A percentile compares a stretch with the other conserved stretches of the same genome.
phyloP scores from a whole-genome alignment of 2,329 filamentous ascomycete species.

The Leptographium procerum region DNA sequence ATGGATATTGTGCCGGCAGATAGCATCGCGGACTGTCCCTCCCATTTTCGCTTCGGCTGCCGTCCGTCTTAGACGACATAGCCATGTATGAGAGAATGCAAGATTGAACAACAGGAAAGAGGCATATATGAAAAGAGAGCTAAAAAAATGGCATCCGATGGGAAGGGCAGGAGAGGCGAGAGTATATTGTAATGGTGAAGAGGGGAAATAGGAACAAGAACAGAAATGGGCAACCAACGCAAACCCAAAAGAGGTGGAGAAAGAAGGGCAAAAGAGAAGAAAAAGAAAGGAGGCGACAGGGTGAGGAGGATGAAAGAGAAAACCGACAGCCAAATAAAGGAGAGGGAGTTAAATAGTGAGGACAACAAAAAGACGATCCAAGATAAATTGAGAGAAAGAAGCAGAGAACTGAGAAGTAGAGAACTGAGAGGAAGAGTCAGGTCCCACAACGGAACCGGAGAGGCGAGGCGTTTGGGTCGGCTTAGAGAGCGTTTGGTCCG shows the following conservation, averaged over 20 bases:
- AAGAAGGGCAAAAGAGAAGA: not conserved
- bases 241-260: not conserved
- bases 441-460: constrained; percentile 7
- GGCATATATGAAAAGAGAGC: not conserved
- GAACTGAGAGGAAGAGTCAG: not conserved
- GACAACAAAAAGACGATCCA: not conserved
- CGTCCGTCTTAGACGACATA: not conserved
- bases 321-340: not conserved
- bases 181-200: not conserved
- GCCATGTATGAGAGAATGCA: not conserved
- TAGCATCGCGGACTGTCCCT: not conserved
- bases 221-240: not conserved
- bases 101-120: not conserved
- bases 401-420: not conserved
- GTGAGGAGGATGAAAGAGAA: not conserved
- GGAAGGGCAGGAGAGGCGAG: not conserved
- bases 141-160: no score
- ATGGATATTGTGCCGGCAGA: not conserved
- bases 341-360: not conserved
- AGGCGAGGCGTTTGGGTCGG: constrained; percentile 4
- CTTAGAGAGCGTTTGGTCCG: constrained; percentile 2
- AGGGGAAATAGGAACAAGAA: not conserved
- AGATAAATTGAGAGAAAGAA: not conserved
- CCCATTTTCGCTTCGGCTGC: not conserved
- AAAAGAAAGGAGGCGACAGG: not conserved